Evolutionary conservation across 495 filamentous ascomycete species (phyloP), one percentile per base, ranked within the genome.

Genomic region (Penicillium alfredii): DNA sequence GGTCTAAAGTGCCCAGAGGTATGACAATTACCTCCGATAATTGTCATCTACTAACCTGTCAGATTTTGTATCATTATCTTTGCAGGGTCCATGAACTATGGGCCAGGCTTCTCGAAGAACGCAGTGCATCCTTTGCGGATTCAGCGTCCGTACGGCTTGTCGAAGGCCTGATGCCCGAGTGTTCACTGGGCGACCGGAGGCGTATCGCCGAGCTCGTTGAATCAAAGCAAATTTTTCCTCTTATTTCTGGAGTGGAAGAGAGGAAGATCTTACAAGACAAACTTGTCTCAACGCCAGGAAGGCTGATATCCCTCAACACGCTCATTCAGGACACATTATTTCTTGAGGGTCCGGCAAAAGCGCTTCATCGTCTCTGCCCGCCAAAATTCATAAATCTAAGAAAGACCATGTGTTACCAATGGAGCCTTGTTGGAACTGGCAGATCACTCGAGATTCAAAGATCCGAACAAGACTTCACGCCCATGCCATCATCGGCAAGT

Each of bases 51-150:
- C 21, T 23, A 9, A 23, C 14, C 16, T 19, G 7, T 5, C 31
- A 46, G 37, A 35, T 40, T 0, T 19, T 46, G 1, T 21, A 27
- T 14, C 9, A 24, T 10, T 46, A 46, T 23, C n/a, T 46, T 6
- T 6, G 10, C 3, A 3, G 8, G 6, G 41, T 46, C 10, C 13
- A 40, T 10, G 4, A 32, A n/a, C 10, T 16, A 15, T 46, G 32
- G 43, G 24, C 25, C 6, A 6, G 2, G 1, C 5, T 23, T 23
- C 9, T 23, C 21, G 21, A 23, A 23, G 21, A 9, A 9, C 6
- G 9, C 5, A 9, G 6, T 23, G 21, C 21, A 6, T 23, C 21
- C 5, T 23, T 6, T 23, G 21, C 9, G 21, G 21, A 23, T 9
- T 9, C 21, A 23, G 21, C 9, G 5, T 23, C 21, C 9, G 9